A percentile compares a stretch with the other conserved stretches of the same genome.
Evolutionary conservation across 345 rosid species (phyloP).

Genomic region (Heritiera littoralis): DNA sequence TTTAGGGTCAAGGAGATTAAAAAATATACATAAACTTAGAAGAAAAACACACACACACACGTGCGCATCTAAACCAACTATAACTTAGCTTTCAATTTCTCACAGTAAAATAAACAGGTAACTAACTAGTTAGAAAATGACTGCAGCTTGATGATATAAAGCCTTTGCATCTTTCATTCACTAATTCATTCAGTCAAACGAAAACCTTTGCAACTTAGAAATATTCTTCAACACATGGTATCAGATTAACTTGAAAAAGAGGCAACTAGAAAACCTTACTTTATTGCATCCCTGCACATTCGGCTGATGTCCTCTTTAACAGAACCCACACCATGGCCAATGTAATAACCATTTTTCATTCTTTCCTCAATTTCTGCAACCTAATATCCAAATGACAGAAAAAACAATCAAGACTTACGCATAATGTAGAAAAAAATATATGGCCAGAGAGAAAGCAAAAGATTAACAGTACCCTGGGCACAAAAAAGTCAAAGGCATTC

Average conservation of each 20-base stretch:
- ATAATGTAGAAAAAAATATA: constrained; percentile 14
- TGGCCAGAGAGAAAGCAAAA: constrained; percentile 5
- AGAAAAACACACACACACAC: no score
- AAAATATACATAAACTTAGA: no score
- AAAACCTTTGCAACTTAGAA: background rate
- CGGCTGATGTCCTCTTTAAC: constrained; percentile 95
- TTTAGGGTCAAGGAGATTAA: no score
- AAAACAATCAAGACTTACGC: constrained; percentile 27
- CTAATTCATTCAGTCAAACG: no score
- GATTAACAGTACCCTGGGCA: constrained; percentile 69
- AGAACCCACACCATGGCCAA: constrained; percentile 76
- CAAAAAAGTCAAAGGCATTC: constrained; percentile 80
- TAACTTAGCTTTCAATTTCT: background rate
- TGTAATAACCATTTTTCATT: constrained; percentile 84
- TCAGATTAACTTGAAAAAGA: constrained; percentile 6
- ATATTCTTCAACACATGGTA: constrained; percentile 1
- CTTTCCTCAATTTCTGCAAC: constrained; percentile 82
- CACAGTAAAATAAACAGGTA: background rate
- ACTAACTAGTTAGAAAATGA: background rate
- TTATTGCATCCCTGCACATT: constrained; percentile 98
- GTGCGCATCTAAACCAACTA: background rate
- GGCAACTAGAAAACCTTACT: constrained; percentile 51
- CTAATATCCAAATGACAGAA: constrained; percentile 41
- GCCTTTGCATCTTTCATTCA: background rate
- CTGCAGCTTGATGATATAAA: constrained; percentile 5